phyloP scores from a whole-genome alignment of 176 grass and related monocot species.

The Zea mays region DNA sequence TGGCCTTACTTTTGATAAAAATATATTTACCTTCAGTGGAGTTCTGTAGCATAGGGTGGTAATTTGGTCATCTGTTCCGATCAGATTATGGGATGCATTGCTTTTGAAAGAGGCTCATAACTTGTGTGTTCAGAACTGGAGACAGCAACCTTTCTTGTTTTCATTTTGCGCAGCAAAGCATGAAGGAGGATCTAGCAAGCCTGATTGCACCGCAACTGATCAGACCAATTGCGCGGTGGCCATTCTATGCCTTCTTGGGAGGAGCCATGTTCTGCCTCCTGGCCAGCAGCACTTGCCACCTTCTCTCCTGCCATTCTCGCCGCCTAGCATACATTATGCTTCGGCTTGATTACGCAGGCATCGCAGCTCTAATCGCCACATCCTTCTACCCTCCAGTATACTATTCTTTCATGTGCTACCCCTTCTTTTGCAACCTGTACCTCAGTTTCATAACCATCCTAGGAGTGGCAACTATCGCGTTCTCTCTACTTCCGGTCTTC shows the following conservation, averaged over 20 bases:
- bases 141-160: slow-evolving; percentile 1
- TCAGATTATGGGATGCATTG: background rate
- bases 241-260: slow-evolving; percentile 76
- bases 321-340: slow-evolving; percentile 83
- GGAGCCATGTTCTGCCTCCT: slow-evolving; percentile 93
- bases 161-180: slow-evolving; percentile 52
- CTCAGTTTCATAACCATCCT: slow-evolving; percentile 75
- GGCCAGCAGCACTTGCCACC: slow-evolving; percentile 84
- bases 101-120: background rate
- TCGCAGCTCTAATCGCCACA: slow-evolving; percentile 80
- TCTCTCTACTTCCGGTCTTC: slow-evolving; percentile 76
- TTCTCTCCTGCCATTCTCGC: slow-evolving; percentile 83
- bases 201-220: slow-evolving; percentile 59
- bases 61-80: background rate
- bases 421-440: slow-evolving; percentile 88
- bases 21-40: background rate
- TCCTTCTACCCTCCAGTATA: slow-evolving; percentile 93
- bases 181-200: slow-evolving; percentile 74
- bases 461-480: slow-evolving; percentile 65
- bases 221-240: slow-evolving; percentile 73
- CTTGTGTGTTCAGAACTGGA: background rate
- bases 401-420: slow-evolving; percentile 91
- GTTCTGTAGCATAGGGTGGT: background rate
- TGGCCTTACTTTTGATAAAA: background rate
- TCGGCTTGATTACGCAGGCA: slow-evolving; percentile 83